Evolutionary conservation across 768 basidiomycete genomes (phyloP).

Genomic region (Suillus weaverae): DNA sequence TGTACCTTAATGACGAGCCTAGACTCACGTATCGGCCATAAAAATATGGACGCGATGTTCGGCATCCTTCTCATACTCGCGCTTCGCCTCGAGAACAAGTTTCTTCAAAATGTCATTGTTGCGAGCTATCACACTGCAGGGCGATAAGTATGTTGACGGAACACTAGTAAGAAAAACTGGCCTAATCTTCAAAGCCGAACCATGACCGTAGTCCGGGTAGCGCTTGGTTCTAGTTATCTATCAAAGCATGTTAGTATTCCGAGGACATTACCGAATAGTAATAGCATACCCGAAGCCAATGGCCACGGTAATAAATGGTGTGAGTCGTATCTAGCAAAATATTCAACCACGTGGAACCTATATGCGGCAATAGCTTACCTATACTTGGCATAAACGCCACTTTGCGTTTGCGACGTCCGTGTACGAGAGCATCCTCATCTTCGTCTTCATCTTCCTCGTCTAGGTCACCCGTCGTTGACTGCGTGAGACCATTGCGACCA

Average conservation of each 20-base stretch:
- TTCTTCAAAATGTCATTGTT: conserved; percentile 87
- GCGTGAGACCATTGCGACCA: conserved; percentile 61
- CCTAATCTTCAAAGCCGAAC: conserved; percentile 80
- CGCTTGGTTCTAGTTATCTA: conserved; percentile 83
- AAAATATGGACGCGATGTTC: conserved; percentile 89
- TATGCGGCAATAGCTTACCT: conserved; percentile 45
- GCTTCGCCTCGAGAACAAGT: conserved; percentile 83
- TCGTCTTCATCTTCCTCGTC: conserved; percentile 77
- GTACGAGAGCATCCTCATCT: conserved; percentile 55
- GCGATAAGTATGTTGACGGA: conserved; percentile 12
- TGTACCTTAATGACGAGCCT: conserved; percentile 17
- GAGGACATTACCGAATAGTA: conserved; percentile 15
- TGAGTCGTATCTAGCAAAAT: conserved; percentile 70
- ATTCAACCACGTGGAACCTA: conserved; percentile 14
- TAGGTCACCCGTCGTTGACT: conserved; percentile 71
- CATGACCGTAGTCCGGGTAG: conserved; percentile 73
- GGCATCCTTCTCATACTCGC: conserved; percentile 88
- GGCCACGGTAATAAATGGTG: conserved; percentile 87
- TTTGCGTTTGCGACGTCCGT: conserved; percentile 72
- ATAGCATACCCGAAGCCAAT: conserved; percentile 73
- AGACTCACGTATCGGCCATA: conserved; percentile 81
- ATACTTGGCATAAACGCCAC: conserved; percentile 86
- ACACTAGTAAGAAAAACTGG: conserved; percentile 27
- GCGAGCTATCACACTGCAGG: conserved; percentile 75
- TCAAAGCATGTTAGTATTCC: conserved; percentile 18